Percentiles rank a stretch among this genome's conserved stretches.
These are phyloP conservation scores for Teunomyces panamensis DNA, from an alignment of 805 yeast species.

Conservation along the genomic window DNA sequence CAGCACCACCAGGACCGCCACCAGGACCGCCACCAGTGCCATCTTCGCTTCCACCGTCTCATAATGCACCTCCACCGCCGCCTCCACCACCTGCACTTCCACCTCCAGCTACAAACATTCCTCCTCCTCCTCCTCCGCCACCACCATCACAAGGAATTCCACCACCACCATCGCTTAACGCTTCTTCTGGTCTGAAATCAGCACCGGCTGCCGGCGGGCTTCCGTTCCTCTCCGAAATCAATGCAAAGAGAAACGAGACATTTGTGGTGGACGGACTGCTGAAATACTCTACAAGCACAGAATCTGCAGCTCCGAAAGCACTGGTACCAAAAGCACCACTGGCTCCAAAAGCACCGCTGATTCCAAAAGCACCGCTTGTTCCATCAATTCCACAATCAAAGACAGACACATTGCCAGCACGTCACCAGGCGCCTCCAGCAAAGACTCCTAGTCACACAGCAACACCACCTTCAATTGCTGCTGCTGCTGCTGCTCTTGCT, in stretches of 20 bases:
- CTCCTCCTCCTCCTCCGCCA: constrained; percentile 6
- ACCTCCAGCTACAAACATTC: too few species aligned
- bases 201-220: constrained; percentile 32
- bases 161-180: constrained; percentile 10
- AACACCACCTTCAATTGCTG: constrained; percentile 12
- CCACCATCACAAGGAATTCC: constrained; percentile 15
- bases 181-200: constrained; percentile 6
- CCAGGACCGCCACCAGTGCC: constrained; percentile 4
- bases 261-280: constrained; percentile 40
- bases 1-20: constrained; percentile 21
- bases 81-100: constrained; percentile 15
- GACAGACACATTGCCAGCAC: constrained; percentile 3
- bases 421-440: background rate
- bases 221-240: constrained; percentile 53
- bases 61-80: constrained; percentile 16
- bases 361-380: constrained; percentile 2
- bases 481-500: constrained; percentile 10
- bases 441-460: background rate
- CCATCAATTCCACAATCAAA: constrained; percentile 8
- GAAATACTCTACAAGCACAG: constrained; percentile 8
- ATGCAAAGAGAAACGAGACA: constrained; percentile 45
- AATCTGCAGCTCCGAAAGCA: background rate
- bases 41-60: constrained; percentile 5
- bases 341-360: background rate
- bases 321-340: background rate